Conservation (phyloP, 1,139 yeast species). For the Candida smagusa region DNA sequence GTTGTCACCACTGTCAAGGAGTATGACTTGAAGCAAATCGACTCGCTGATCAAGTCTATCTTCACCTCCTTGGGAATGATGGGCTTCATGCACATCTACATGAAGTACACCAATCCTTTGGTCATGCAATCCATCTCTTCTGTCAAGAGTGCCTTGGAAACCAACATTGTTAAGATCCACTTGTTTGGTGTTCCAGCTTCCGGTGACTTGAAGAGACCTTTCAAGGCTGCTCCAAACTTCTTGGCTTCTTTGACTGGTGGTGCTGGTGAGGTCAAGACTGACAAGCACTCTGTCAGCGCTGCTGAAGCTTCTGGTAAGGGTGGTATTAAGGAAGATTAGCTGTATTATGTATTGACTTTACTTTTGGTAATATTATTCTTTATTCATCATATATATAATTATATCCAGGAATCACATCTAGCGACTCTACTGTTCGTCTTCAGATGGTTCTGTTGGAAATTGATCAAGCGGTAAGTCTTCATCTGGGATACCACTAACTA, state of each 20-base stretch:
- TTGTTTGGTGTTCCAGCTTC: constrained; percentile 77
- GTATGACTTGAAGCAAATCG: constrained; percentile 86
- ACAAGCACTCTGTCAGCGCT: constrained; percentile 78
- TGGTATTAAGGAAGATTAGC: constrained; percentile 88
- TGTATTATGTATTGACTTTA: too few species aligned
- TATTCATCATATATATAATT: too few species aligned
- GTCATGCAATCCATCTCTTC: constrained; percentile 93
- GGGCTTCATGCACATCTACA: constrained; percentile 97
- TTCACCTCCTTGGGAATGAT: constrained; percentile 94
- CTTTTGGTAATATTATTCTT: too few species aligned
- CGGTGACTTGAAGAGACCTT: constrained; percentile 96
- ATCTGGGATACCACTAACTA: too few species aligned
- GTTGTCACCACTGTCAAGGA: constrained; percentile 90
- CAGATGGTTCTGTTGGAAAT: too few species aligned
- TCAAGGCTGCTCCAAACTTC: constrained; percentile 83
- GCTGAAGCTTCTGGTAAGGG: constrained; percentile 88
- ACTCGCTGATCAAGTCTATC: constrained; percentile 73
- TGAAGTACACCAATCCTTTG: constrained; percentile 97
- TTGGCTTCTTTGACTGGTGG: constrained; percentile 65
- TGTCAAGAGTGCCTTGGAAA: constrained; percentile 84
- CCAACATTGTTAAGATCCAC: constrained; percentile 90
- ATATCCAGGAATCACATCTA: too few species aligned
- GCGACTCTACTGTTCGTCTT: too few species aligned
- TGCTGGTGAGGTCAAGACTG: constrained; percentile 61
- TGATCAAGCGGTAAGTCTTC: too few species aligned